Evolutionary conservation across 192 early-diverging fungal genomes (phyloP).

Genomic region (Coemansia sp.): DNA sequence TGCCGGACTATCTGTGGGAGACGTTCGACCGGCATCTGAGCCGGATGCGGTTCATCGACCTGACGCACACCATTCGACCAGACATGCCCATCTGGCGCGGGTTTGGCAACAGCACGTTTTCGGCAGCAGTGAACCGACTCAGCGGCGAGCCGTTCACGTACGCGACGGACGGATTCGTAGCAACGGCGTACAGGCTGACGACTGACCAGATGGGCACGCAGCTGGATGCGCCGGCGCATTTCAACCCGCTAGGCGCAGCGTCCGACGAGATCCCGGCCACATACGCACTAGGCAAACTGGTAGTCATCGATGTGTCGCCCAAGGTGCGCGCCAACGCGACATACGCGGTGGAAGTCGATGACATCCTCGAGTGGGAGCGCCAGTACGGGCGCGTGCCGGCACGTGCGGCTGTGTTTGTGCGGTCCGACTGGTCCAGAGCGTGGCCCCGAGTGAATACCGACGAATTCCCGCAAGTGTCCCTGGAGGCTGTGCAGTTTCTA

Average conservation of each 20-base stretch:
- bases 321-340: conserved; percentile 36
- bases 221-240: conserved; percentile 57
- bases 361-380: conserved; percentile 46
- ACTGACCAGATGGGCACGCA: conserved; percentile 60
- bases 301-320: conserved; percentile 53
- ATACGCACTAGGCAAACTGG: conserved; percentile 54
- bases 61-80: conserved; percentile 56
- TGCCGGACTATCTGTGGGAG: conserved; percentile 22
- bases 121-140: conserved; percentile 35
- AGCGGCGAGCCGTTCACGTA: conserved; percentile 50
- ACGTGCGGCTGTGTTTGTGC: conserved; percentile 54
- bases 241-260: conserved; percentile 46
- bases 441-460: conserved; percentile 56
- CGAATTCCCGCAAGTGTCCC: conserved; percentile 53
- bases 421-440: conserved; percentile 55
- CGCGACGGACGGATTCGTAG: conserved; percentile 47
- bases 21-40: conserved; percentile 31
- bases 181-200: conserved; percentile 53
- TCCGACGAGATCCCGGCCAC: conserved; percentile 56
- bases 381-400: conserved; percentile 41
- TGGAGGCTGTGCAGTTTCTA: conserved; percentile 50
- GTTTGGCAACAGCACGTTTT: conserved; percentile 56
- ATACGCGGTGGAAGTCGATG: conserved; percentile 37
- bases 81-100: conserved; percentile 59
- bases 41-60: conserved; percentile 49